A percentile compares a stretch with the other conserved stretches of the same genome.
Evolutionary conservation across 2,329 filamentous ascomycete species (phyloP).

Genomic region (Leptosphaerulina australis): DNA sequence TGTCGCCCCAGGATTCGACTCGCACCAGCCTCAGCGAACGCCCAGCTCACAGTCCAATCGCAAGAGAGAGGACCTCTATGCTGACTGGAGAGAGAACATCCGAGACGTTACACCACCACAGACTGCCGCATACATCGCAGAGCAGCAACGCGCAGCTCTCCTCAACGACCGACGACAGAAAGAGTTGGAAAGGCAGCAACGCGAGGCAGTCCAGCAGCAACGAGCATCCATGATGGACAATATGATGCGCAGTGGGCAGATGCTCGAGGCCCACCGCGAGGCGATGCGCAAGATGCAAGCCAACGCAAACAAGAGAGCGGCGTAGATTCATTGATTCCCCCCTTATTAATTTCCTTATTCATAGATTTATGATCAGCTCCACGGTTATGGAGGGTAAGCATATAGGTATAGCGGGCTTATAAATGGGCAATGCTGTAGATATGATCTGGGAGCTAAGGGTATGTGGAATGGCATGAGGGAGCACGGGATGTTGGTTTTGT

Average conservation of each 20-base stretch:
- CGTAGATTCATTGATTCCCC: conserved; percentile 21
- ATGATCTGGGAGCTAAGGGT: not conserved
- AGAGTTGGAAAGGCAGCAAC: conserved; percentile 64
- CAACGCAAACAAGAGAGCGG: conserved; percentile 53
- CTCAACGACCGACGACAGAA: conserved; percentile 68
- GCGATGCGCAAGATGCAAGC: conserved; percentile 81
- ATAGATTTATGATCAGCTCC: conserved; percentile 8
- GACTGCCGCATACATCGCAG: conserved; percentile 34
- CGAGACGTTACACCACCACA: conserved; percentile 32
- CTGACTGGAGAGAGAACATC: conserved; percentile 45
- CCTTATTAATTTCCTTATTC: conserved; percentile 2
- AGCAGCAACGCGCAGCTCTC: conserved; percentile 53
- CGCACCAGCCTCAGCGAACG: conserved; percentile 46
- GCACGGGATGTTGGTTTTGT: not conserved
- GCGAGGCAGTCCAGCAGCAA: conserved; percentile 63
- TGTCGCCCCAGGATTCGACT: conserved; percentile 43
- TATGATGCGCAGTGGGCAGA: conserved; percentile 75
- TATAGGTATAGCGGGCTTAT: not conserved
- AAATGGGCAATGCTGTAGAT: not conserved
- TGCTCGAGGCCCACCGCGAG: conserved; percentile 78
- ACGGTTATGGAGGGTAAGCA: not conserved
- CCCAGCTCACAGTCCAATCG: conserved; percentile 32
- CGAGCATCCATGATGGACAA: conserved; percentile 71
- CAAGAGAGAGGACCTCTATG: conserved; percentile 44
- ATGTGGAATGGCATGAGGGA: not conserved